phyloP scores from a whole-genome alignment of 352 stramenopile species.

The Pythium phragmitis region DNA sequence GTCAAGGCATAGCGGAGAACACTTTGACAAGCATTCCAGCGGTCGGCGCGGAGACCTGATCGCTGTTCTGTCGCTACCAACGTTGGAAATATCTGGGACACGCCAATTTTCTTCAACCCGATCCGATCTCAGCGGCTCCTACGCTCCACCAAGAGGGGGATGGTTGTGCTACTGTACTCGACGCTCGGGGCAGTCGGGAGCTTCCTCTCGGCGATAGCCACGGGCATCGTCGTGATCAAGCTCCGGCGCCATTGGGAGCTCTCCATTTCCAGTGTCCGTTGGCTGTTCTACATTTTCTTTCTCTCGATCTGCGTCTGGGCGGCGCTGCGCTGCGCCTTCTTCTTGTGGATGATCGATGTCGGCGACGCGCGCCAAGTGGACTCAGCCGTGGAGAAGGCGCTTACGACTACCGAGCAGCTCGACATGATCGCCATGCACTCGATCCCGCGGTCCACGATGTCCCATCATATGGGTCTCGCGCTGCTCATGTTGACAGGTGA shows the following conservation, averaged over 20 bases:
- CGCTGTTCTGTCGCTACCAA: too few species aligned
- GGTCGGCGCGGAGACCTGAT: too few species aligned
- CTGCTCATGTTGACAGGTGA: conserved; percentile 6
- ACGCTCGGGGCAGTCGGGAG: conserved; percentile 2
- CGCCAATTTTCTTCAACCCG: too few species aligned
- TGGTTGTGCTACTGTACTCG: conserved; percentile 21
- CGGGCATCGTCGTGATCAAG: conserved; percentile 37
- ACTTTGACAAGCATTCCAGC: too few species aligned
- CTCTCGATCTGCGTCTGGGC: conserved; percentile 11
- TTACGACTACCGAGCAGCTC: conserved; percentile 13
- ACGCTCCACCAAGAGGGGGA: neutral
- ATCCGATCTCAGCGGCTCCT: too few species aligned
- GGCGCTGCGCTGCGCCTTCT: conserved; percentile 13
- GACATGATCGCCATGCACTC: conserved; percentile 5
- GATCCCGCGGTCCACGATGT: conserved; percentile 6
- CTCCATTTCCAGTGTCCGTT: conserved; percentile 21
- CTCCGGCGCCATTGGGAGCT: conserved; percentile 45
- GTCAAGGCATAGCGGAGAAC: too few species aligned
- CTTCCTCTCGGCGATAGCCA: conserved; percentile 28
- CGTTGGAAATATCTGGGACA: too few species aligned
- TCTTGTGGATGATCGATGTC: conserved; percentile 7
- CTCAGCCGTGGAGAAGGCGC: neutral
- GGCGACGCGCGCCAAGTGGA: neutral
- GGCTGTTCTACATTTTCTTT: conserved; percentile 25
- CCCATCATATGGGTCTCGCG: conserved; percentile 4